These are phyloP conservation scores for Cladorrhinum sp. DNA, from an alignment of 2,329 filamentous ascomycete species.

Conservation along the genomic window DNA sequence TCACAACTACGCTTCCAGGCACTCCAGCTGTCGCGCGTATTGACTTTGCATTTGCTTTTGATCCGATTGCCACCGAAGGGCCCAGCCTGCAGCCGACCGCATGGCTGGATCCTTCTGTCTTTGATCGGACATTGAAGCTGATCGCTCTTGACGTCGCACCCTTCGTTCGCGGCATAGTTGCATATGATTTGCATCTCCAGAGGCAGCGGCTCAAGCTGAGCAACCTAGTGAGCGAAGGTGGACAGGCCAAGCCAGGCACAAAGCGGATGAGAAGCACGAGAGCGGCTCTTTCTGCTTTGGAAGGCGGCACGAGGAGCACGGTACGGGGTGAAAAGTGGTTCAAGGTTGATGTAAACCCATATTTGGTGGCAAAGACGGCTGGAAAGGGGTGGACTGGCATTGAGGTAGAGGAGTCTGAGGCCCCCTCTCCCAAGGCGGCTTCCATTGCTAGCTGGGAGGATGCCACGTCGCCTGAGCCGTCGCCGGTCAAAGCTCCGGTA, in stretches of 20 bases:
- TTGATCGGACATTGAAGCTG: conserved; percentile 66
- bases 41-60: conserved; percentile 58
- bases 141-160: conserved; percentile 80
- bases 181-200: conserved; percentile 70
- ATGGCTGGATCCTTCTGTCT: conserved; percentile 65
- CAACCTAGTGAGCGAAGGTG: conserved; percentile 52
- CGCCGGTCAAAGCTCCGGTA: conserved; percentile 9
- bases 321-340: conserved; percentile 70
- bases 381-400: conserved; percentile 31
- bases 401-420: conserved; percentile 1
- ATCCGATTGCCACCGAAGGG: conserved; percentile 54
- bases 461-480: conserved; percentile 1
- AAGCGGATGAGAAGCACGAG: conserved; percentile 63
- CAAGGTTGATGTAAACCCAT: conserved; percentile 51
- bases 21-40: conserved; percentile 40
- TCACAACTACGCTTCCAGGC: conserved; percentile 28
- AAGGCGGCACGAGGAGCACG: conserved; percentile 60
- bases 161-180: conserved; percentile 81
- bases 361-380: conserved; percentile 56
- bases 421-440: neutral
- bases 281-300: conserved; percentile 65
- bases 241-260: conserved; percentile 23
- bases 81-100: conserved; percentile 31
- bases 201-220: conserved; percentile 58
- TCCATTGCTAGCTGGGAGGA: neutral